Evolutionary conservation across 345 rosid species (phyloP).

Genomic region (Eucalyptus sp.): DNA sequence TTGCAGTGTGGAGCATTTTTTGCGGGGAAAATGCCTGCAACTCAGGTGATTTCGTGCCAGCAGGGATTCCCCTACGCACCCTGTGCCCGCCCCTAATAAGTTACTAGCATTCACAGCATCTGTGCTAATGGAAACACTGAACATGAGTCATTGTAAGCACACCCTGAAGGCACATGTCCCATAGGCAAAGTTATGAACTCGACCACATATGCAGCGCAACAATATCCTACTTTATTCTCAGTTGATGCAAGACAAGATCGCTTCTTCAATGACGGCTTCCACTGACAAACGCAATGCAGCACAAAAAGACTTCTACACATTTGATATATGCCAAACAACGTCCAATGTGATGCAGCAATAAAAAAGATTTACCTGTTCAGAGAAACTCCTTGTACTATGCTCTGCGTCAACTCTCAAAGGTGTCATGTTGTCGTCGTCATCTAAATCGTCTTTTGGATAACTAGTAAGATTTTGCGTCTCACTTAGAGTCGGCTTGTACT

Average conservation of each 20-base stretch:
- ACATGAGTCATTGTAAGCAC: not conserved
- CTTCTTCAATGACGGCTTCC: not conserved
- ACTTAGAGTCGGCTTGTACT: not conserved
- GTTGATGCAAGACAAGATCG: not conserved
- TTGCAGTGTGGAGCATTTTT: not conserved
- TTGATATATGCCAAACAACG: not conserved
- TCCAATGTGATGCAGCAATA: not conserved
- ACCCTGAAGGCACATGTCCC: not conserved
- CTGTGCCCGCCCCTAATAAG: not conserved
- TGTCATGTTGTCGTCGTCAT: not conserved
- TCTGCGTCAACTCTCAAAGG: not conserved
- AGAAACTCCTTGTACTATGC: not conserved
- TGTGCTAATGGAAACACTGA: not conserved
- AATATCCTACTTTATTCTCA: not conserved
- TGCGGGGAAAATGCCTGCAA: not conserved
- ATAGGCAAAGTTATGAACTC: not conserved
- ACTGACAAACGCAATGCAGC: not conserved
- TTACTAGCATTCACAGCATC: not conserved
- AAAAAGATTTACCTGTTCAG: not conserved
- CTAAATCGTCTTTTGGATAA: not conserved
- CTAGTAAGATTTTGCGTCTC: not conserved
- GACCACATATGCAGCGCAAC: not conserved
- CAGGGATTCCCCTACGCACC: not conserved
- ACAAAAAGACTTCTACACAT: not conserved
- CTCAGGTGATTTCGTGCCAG: not conserved